These are phyloP conservation scores for Skeletonema marinoi DNA, from an alignment of 108 stramenopile genomes.

Conservation along the genomic window DNA sequence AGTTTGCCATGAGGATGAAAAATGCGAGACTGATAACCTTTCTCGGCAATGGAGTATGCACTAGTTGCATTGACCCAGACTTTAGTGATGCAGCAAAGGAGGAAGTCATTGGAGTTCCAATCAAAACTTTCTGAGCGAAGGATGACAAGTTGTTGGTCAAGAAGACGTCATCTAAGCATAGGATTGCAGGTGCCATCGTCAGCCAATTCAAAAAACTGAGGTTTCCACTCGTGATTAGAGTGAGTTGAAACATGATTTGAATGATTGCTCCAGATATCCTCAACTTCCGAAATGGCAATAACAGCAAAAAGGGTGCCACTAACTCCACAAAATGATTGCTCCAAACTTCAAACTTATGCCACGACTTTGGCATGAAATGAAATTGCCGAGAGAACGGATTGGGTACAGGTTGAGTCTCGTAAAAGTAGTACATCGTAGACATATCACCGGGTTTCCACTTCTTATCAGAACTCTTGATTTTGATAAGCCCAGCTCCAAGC, in stretches of 20 bases:
- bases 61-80: neutral
- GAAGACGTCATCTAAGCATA: constrained; percentile 65
- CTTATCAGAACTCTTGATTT: constrained; percentile 47
- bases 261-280: constrained; percentile 55
- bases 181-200: constrained; percentile 40
- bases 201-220: constrained; percentile 67
- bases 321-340: constrained; percentile 75
- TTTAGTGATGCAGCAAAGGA: constrained; percentile 7
- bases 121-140: constrained; percentile 14
- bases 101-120: constrained; percentile 20
- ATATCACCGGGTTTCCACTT: constrained; percentile 64
- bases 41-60: constrained; percentile 12
- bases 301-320: constrained; percentile 60
- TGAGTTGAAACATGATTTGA: constrained; percentile 63
- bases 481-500: constrained; percentile 74
- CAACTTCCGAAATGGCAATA: constrained; percentile 40
- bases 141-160: constrained; percentile 30
- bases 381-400: constrained; percentile 65
- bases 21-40: constrained; percentile 34
- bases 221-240: constrained; percentile 60
- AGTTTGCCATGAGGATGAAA: constrained; percentile 38
- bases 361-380: constrained; percentile 57
- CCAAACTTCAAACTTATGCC: constrained; percentile 64
- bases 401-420: constrained; percentile 73
- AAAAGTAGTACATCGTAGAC: constrained; percentile 71